Evolutionary conservation across 169 alveolate species (phyloP), one percentile per base, ranked within the genome.

Genomic region (Plasmodium falciparum): DNA sequence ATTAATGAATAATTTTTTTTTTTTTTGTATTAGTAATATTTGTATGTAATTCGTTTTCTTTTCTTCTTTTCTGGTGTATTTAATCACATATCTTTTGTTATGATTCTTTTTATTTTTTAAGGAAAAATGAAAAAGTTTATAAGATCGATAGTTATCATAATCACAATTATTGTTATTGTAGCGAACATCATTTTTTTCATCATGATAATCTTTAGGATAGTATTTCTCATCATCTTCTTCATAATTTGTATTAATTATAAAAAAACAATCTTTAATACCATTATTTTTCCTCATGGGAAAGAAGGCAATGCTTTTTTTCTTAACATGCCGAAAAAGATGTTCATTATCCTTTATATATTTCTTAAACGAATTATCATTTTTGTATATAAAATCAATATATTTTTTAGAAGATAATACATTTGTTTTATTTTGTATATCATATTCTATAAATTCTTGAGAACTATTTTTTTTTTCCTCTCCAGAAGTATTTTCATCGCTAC

Each of bases 251-350:
- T 69, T 54, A 11, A 80, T 26, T 43, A 80, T 12, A 1, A 66
- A 61, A 61, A 80, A 80, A 17, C 50, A 67, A n/a, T 80, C 70
- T 71, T 39, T 80, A 0, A 80, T 26, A 39, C 66, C 58, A 22
- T 80, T 80, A 62, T 80, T 66, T 29, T 80, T 80, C 24, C 90
- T 9, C 29, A 80, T 29, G 6, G 90, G 83, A n/a, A 80, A 80
- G 17, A 52, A 33, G 1, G 2, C 22, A 4, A 80, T 39, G 47
- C 66, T 80, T 20, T 80, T 80, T 22, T 62, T 43, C 39, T 63
- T 24, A 54, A 80, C 22, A n/a, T n/a, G 39, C 6, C 90, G 62
- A 61, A 80, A 24, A 0, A 12, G n/a, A n/a, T 71, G 52, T 8
- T 56, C 12, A 15, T 69, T 80, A 5, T 22, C 9, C 1, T 69